Percentiles rank a stretch among this genome's conserved stretches.
Conservation (phyloP, 2,329 filamentous ascomycete species). For the Trichophyton simii region DNA sequence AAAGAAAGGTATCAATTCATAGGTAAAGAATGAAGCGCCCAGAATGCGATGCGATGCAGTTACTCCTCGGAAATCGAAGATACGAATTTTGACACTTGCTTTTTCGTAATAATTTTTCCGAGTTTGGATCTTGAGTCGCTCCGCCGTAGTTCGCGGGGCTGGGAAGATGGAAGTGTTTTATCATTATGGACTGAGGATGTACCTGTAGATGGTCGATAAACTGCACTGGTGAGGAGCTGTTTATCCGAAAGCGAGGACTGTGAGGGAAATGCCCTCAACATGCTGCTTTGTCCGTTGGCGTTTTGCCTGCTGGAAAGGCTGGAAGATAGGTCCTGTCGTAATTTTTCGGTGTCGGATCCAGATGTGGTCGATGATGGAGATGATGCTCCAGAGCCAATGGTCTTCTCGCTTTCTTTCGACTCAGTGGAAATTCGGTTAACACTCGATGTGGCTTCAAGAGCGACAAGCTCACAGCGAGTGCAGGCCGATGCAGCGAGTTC, state of each 20-base stretch:
- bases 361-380: conserved; percentile 4
- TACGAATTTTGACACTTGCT: neutral
- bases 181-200: conserved; percentile 4
- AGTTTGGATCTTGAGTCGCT: neutral
- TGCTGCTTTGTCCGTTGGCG: neutral
- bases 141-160: neutral
- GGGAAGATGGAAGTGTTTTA: neutral
- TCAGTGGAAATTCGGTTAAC: conserved; percentile 7
- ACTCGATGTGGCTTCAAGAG: conserved; percentile 10
- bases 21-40: neutral
- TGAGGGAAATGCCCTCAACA: neutral
- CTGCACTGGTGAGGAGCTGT: neutral
- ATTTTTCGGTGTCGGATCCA: conserved; percentile 6
- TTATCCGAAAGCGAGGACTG: neutral
- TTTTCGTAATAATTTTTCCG: neutral
- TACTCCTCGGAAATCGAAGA: neutral
- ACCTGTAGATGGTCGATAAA: neutral
- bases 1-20: neutral
- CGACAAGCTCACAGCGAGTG: conserved; percentile 14
- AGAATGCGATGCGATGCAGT: neutral
- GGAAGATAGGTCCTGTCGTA: neutral
- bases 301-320: neutral
- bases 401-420: conserved; percentile 5
- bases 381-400: conserved; percentile 4
- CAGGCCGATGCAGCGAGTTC: conserved; percentile 11